Conservation (phyloP, 2,329 filamentous ascomycete genomes). For the Knufia fluminis region DNA sequence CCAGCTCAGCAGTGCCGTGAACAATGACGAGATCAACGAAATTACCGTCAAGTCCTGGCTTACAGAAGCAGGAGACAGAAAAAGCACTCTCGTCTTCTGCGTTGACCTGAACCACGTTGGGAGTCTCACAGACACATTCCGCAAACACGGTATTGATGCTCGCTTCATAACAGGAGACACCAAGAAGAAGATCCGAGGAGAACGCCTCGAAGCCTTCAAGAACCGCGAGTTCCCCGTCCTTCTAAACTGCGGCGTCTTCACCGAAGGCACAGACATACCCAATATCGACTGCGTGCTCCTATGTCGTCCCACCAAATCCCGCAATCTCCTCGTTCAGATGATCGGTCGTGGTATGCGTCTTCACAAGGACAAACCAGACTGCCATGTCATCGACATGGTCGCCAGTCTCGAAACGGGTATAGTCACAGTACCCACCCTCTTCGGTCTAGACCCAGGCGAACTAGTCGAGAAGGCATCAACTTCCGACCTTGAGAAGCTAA, state of each 20-base stretch:
- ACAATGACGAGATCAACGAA: constrained; percentile 71
- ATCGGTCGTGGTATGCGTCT: constrained; percentile 88
- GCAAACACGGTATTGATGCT: constrained; percentile 69
- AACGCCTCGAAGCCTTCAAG: constrained; percentile 67
- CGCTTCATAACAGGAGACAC: constrained; percentile 81
- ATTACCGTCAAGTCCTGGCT: constrained; percentile 81
- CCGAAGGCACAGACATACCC: constrained; percentile 94
- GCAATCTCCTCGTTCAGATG: constrained; percentile 95
- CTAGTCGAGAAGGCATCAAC: constrained; percentile 59
- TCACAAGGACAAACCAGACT: constrained; percentile 70
- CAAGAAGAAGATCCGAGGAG: constrained; percentile 54
- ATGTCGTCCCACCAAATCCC: constrained; percentile 77
- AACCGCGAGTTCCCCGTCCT: constrained; percentile 72
- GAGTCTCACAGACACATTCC: constrained; percentile 66
- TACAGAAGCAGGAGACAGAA: constrained; percentile 60
- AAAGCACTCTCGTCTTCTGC: constrained; percentile 88
- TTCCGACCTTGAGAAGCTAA: constrained; percentile 51
- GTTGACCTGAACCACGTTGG: constrained; percentile 78
- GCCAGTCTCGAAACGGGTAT: constrained; percentile 75
- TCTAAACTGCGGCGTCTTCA: constrained; percentile 92
- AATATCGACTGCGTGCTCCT: constrained; percentile 92
- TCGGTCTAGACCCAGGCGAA: constrained; percentile 78
- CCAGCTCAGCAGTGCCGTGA: constrained; percentile 73
- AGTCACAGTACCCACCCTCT: constrained; percentile 81
- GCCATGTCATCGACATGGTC: constrained; percentile 95